Evolutionary conservation across 148 eudicot genomes (phyloP), one percentile per base, ranked within the genome.

Genomic region (Rhododendron vialii): DNA sequence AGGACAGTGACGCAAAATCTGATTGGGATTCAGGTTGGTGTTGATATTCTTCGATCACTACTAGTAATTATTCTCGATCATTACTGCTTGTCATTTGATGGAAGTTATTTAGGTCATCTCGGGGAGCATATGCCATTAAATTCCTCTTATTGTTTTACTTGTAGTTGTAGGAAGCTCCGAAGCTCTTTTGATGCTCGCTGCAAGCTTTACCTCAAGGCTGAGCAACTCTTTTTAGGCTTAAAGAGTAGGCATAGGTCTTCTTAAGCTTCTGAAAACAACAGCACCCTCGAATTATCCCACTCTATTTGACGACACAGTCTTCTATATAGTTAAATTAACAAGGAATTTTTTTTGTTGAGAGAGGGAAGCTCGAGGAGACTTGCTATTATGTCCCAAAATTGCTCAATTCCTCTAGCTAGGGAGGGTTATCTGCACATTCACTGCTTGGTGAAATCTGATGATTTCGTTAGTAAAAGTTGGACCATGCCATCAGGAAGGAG

Each of bases 21-120:
- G 94, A 93, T 80, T 67, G 43, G 85, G 98, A 95, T 86, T 92
- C 98, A 91, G 98, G 99, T 96, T 88, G 57, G 57, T 73, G 69
- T 90, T 35, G 63, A 81, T 22, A 15, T 41, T n/a, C 20, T 35
- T 10, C 28, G n/a, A 18, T 47, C 7, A 61, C 26, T 20, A 43
- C 53, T 67, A 22, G 45, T 47, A 17, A 30, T 77, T 65, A 61
- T 18, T 83, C 38, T 28, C 63, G 7, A 18, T 47, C 7, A 47
- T 15, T 43, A 20, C n/a, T 80, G 13, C 45, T 80, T 10, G 13
- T 83, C 53, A 45, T 18, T 83, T 74, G 48, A 74, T 84, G 71
- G 30, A 47, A 22, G 30, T 83, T 47, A n/a, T 17, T 28, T 69
- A 28, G 59, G 26, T 36, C 15, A 20, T 47, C 61, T 6, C 10